phyloP scores from a whole-genome alignment of 169 alveolate genomes.

The Plasmodium gaboni region DNA sequence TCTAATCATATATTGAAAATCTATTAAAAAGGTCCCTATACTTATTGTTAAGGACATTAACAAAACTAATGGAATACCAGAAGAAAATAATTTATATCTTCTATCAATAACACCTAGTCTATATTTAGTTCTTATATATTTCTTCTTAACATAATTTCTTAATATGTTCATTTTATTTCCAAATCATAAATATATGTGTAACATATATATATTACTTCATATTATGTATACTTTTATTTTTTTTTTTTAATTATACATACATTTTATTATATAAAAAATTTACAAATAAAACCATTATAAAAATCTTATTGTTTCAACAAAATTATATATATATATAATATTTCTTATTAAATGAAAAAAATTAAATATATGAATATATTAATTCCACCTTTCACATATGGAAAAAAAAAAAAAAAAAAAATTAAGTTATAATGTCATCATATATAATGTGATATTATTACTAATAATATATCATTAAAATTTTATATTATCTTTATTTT shows the following conservation, averaged over 20 bases:
- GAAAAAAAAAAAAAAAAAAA: too few relatives aligned
- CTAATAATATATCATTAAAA: too few relatives aligned
- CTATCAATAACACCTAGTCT: conserved; percentile 63
- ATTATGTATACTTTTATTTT: neutral
- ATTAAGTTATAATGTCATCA: too few relatives aligned
- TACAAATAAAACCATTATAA: too few relatives aligned
- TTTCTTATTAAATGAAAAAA: too few relatives aligned
- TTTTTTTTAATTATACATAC: neutral
- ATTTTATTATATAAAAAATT: too few relatives aligned
- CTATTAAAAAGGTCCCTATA: conserved; percentile 62
- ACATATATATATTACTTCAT: neutral
- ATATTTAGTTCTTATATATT: conserved; percentile 46
- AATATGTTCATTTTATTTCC: conserved; percentile 39
- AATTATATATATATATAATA: too few relatives aligned
- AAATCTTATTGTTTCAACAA: too few relatives aligned
- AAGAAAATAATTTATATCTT: conserved; percentile 66
- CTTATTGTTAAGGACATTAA: conserved; percentile 62
- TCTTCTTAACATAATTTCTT: conserved; percentile 26
- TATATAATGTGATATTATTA: too few relatives aligned
- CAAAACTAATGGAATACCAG: conserved; percentile 65
- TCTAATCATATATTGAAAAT: conserved; percentile 63
- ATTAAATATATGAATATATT: too few relatives aligned
- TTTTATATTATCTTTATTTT: too few relatives aligned
- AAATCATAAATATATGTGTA: neutral
- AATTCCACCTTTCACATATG: too few relatives aligned